phyloP scores from a whole-genome alignment of 1,284 basidiomycete species.

The Malassezia psittaci region DNA sequence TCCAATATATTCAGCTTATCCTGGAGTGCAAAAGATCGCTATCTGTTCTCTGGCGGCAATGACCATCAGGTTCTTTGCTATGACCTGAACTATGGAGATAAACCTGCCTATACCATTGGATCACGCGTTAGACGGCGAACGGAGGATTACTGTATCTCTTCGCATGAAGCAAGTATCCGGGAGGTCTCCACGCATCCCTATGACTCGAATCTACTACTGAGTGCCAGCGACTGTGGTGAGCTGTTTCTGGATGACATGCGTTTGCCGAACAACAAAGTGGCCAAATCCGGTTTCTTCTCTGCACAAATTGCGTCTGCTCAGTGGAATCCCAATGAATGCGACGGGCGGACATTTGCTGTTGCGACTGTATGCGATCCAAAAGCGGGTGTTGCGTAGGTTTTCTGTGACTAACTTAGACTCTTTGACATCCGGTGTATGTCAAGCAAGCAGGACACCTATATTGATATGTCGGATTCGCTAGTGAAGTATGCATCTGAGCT shows the following conservation, averaged over 20 bases:
- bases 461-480: constrained; percentile 1
- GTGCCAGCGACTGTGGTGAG: constrained; percentile 13
- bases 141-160: not conserved
- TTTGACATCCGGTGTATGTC: constrained; percentile 11
- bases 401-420: not conserved
- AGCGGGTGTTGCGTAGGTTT: constrained; percentile 8
- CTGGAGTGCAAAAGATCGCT: constrained; percentile 10
- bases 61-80: constrained; percentile 13
- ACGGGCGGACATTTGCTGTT: constrained; percentile 15
- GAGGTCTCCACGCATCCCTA: constrained; percentile 18
- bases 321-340: constrained; percentile 16
- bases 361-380: constrained; percentile 3
- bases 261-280: constrained; percentile 5
- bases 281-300: constrained; percentile 3
- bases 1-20: constrained; percentile 16
- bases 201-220: constrained; percentile 8
- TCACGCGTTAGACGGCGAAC: not conserved
- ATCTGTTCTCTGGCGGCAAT: constrained; percentile 11
- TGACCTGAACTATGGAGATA: constrained; percentile 11
- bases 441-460: not conserved
- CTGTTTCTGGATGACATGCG: constrained; percentile 15
- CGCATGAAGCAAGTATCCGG: constrained; percentile 12
- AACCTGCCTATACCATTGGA: not conserved
- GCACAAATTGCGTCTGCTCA: constrained; percentile 14
- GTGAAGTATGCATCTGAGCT: constrained; percentile 10